Conservation (phyloP, 2,329 filamentous ascomycete species). For the Fusarium sp. region DNA sequence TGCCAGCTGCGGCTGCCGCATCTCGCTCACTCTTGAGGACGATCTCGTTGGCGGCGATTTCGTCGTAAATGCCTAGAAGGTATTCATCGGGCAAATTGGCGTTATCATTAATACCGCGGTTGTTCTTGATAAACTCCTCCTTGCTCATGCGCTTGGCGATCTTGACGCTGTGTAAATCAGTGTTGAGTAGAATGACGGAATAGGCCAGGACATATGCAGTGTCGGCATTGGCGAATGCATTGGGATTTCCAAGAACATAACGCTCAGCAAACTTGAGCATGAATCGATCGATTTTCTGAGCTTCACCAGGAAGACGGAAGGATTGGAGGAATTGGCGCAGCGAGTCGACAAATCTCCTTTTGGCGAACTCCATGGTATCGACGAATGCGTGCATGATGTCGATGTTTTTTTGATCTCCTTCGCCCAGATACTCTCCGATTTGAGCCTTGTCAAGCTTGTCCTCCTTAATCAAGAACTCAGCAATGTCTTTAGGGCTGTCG, state of each 20-base stretch:
- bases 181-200: constrained; percentile 96
- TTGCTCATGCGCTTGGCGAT: constrained; percentile 89
- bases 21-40: constrained; percentile 93
- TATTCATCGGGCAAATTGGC: constrained; percentile 95
- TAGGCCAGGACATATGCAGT: constrained; percentile 97
- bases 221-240: constrained; percentile 97
- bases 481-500: constrained; percentile 83
- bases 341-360: constrained; percentile 92
- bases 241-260: constrained; percentile 94
- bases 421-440: constrained; percentile 93
- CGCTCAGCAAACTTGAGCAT: constrained; percentile 99
- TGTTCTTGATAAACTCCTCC: constrained; percentile 99
- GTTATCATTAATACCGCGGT: constrained; percentile 96
- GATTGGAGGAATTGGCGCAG: constrained; percentile 92
- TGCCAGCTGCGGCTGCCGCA: constrained; percentile 83
- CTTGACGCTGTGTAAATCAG: constrained; percentile 92
- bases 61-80: constrained; percentile 87
- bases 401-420: constrained; percentile 92
- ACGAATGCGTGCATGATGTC: constrained; percentile 99
- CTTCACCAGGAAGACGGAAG: constrained; percentile 94
- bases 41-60: constrained; percentile 92
- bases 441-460: constrained; percentile 91
- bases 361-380: constrained; percentile 92
- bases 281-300: constrained; percentile 98
- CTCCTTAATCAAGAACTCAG: constrained; percentile 82